phyloP scores from a whole-genome alignment of 2,329 filamentous ascomycete genomes.

The Didymella keratinophila region DNA sequence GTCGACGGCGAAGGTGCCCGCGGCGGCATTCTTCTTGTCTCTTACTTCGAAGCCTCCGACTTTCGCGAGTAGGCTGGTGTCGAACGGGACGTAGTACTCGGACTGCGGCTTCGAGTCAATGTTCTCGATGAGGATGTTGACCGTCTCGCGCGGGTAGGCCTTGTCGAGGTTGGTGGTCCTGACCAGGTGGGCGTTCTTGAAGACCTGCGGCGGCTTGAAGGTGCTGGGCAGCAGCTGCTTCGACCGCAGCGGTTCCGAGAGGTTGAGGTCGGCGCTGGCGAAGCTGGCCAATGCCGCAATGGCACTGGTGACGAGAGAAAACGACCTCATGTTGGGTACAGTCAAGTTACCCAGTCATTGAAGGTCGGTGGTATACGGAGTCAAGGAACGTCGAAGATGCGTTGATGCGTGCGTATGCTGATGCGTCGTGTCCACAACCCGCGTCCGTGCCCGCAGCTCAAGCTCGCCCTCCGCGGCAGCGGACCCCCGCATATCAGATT shows the following conservation, averaged over 20 bases:
- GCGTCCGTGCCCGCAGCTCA: constrained; percentile 22
- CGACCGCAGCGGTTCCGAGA: constrained; percentile 64
- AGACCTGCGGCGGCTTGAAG: constrained; percentile 88
- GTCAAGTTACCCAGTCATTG: constrained; percentile 44
- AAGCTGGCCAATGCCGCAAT: constrained; percentile 68
- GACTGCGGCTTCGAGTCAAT: constrained; percentile 77
- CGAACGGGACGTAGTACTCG: constrained; percentile 92
- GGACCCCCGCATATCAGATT: constrained; percentile 2
- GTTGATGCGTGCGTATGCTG: constrained; percentile 31
- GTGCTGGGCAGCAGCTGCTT: constrained; percentile 57
- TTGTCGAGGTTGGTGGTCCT: constrained; percentile 93
- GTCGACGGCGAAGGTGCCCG: constrained; percentile 73
- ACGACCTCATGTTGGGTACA: constrained; percentile 52
- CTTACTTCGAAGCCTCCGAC: constrained; percentile 89
- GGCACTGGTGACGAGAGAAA: constrained; percentile 50
- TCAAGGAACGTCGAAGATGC: constrained; percentile 18
- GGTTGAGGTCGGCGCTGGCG: constrained; percentile 64
- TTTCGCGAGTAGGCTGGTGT: constrained; percentile 74
- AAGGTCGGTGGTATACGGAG: constrained; percentile 19
- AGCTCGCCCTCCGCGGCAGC: constrained; percentile 15
- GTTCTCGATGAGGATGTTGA: constrained; percentile 96
- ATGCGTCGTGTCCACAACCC: constrained; percentile 47
- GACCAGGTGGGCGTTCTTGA: constrained; percentile 92
- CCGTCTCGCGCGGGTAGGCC: constrained; percentile 84
- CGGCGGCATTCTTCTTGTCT: constrained; percentile 81